Conservation (phyloP, 805 yeast genomes). For the Teunomyces kruisii region DNA sequence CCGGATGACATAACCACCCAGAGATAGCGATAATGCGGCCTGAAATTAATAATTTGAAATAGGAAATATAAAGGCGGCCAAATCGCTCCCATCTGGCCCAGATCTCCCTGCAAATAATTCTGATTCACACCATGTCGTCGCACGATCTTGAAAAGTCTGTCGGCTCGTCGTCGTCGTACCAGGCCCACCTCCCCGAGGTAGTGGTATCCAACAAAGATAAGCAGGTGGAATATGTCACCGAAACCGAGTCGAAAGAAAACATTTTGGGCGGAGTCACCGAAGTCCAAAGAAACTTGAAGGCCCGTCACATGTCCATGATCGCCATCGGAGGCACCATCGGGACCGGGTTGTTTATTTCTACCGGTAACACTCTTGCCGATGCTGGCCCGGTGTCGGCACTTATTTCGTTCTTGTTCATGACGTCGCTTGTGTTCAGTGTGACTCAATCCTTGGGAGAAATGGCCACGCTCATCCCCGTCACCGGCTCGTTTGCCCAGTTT, state of each 20-base stretch:
- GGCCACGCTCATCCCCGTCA: slow-evolving; percentile 74
- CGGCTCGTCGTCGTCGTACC: slow-evolving; percentile 11
- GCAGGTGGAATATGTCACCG: slow-evolving; percentile 19
- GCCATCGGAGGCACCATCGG: slow-evolving; percentile 82
- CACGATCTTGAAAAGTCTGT: slow-evolving; percentile 14
- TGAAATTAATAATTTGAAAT: background rate
- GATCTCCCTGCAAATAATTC: too few species aligned
- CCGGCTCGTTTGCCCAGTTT: slow-evolving; percentile 69
- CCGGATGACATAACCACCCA: background rate
- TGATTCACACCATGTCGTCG: background rate
- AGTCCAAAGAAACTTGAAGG: slow-evolving; percentile 59
- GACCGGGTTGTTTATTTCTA: slow-evolving; percentile 72
- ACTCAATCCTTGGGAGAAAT: slow-evolving; percentile 76
- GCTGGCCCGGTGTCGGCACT: slow-evolving; percentile 73
- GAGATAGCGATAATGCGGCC: slow-evolving; percentile 1
- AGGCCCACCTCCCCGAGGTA: slow-evolving; percentile 1
- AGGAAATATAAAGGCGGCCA: background rate
- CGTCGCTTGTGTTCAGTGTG: slow-evolving; percentile 61
- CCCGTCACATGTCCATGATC: slow-evolving; percentile 71
- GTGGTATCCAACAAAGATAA: slow-evolving; percentile 11
- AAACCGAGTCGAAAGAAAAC: slow-evolving; percentile 11
- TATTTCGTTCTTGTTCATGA: slow-evolving; percentile 66
- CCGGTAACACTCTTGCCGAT: slow-evolving; percentile 49
- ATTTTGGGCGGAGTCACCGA: slow-evolving; percentile 18
- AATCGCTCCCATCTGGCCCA: too few species aligned